A percentile compares a stretch with the other conserved stretches of the same genome.
Evolutionary conservation across 2,329 filamentous ascomycete species (phyloP).

Genomic region (Trichophyton schoenleinii): DNA sequence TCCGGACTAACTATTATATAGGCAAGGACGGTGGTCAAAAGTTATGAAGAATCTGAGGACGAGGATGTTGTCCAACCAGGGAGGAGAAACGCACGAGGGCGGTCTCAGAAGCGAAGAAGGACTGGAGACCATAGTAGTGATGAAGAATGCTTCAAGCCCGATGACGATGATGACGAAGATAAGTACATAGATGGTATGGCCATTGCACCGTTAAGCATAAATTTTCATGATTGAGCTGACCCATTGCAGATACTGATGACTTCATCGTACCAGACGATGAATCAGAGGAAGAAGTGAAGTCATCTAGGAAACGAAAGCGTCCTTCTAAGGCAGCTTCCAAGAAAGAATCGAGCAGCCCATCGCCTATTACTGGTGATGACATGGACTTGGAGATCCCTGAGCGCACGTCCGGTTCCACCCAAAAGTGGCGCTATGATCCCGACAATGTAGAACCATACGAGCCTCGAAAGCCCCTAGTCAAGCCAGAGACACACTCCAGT

Average conservation of each 20-base stretch:
- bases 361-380: constrained; percentile 31
- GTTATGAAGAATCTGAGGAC: constrained; percentile 75
- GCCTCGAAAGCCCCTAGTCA: constrained; percentile 28
- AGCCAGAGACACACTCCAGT: constrained; percentile 24
- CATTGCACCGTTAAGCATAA: constrained; percentile 1
- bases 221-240: constrained; percentile 25
- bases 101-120: constrained; percentile 45
- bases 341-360: constrained; percentile 28
- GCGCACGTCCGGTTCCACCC: constrained; percentile 54
- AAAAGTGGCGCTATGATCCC: constrained; percentile 68
- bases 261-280: constrained; percentile 73
- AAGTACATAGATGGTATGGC: constrained; percentile 38
- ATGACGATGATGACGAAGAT: constrained; percentile 44
- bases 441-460: constrained; percentile 42
- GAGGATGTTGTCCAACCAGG: constrained; percentile 54
- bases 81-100: constrained; percentile 33
- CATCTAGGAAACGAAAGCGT: constrained; percentile 61
- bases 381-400: constrained; percentile 46
- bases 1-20: constrained; percentile 18
- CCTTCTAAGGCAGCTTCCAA: constrained; percentile 36
- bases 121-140: constrained; percentile 12
- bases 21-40: constrained; percentile 52
- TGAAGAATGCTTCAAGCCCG: constrained; percentile 51
- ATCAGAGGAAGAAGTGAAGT: constrained; percentile 58
- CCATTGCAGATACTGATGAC: constrained; percentile 55